Evolutionary conservation across 768 basidiomycete genomes (phyloP), one percentile per base, ranked within the genome.

Genomic region (Chalciporus piperatus): DNA sequence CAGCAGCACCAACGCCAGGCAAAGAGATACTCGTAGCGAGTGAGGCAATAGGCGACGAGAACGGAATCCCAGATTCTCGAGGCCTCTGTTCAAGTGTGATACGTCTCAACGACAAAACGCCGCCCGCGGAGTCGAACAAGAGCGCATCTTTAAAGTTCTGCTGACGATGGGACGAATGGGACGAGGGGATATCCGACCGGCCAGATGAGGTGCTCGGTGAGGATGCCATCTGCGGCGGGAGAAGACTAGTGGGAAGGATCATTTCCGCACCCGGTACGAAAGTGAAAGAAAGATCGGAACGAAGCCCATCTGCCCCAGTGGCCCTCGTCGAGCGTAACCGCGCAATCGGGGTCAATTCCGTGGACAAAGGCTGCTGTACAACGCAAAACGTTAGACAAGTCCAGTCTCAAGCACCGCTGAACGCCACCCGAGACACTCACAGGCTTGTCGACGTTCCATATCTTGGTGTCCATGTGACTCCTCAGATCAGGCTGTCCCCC

Each of bases 101-200:
- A 2, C 86, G 70, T 22, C 82, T 73, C 41, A 89, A 68, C 0
- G 79, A 78, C 19, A 89, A 71, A 3, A 76, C 68, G 0, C 80
- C 79, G 37, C 81, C 79, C 1, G 65, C 66, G 0, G 84, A 80
- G 59, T 89, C 84, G 58, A 90, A 88, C 3, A 89, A 59, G 16
- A 89, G 74, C 3, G 88, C 54, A 51, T 90, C 87, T 62, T 86
- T 85, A 57, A 76, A 79, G 52, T 82, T 81, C 12, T 73, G 70
- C 16, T 71, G 65, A 6, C 62, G 69, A 47, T 58, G 68, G 35
- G 52, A 70, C 22, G 54, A 72, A 61, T 66, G 53, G 48, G 68
- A 28, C 5, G 64, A 48, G 2, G 65, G 57, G 10, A 65, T 62
- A 40, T 60, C 66, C 2, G 68, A 66, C 17, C 68, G 66, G 30